Evolutionary conservation across 306 rosid species (phyloP).

Genomic region (Sechiopsis laciniata): DNA sequence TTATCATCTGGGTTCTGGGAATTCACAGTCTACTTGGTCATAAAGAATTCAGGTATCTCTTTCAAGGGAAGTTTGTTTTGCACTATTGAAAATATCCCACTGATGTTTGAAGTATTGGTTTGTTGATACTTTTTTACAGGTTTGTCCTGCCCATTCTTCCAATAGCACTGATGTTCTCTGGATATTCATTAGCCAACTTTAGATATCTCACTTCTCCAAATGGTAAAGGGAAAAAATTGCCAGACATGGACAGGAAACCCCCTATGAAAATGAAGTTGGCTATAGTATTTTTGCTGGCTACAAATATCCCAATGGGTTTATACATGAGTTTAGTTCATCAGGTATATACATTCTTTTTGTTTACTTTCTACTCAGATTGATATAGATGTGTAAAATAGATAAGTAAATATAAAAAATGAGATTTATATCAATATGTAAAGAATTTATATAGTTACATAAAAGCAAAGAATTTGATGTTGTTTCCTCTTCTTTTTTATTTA

Average conservation of each 20-base stretch:
- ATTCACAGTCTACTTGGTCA: slow-evolving; percentile 80
- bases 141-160: slow-evolving; percentile 96
- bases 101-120: not conserved
- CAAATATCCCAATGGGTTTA: slow-evolving; percentile 85
- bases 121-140: slow-evolving; percentile 36
- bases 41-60: slow-evolving; percentile 86
- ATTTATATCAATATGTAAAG: no score
- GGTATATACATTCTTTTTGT: slow-evolving; percentile 32
- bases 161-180: slow-evolving; percentile 78
- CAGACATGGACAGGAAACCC: slow-evolving; percentile 30
- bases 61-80: slow-evolving; percentile 16
- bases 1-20: slow-evolving; percentile 72
- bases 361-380: no score
- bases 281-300: slow-evolving; percentile 62
- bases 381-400: no score
- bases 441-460: no score
- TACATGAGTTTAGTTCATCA: slow-evolving; percentile 98
- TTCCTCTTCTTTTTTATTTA: no score
- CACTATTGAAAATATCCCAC: not conserved
- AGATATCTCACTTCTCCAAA: slow-evolving; percentile 30
- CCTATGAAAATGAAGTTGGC: slow-evolving; percentile 44
- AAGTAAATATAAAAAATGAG: no score
- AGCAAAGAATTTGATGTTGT: no score
- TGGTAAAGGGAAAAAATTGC: slow-evolving; percentile 31
- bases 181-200: slow-evolving; percentile 61